Percentiles rank a stretch among this genome's conserved stretches.
Evolutionary conservation across 192 early-diverging fungal genomes (phyloP).

Genomic region (Podila horticola): DNA sequence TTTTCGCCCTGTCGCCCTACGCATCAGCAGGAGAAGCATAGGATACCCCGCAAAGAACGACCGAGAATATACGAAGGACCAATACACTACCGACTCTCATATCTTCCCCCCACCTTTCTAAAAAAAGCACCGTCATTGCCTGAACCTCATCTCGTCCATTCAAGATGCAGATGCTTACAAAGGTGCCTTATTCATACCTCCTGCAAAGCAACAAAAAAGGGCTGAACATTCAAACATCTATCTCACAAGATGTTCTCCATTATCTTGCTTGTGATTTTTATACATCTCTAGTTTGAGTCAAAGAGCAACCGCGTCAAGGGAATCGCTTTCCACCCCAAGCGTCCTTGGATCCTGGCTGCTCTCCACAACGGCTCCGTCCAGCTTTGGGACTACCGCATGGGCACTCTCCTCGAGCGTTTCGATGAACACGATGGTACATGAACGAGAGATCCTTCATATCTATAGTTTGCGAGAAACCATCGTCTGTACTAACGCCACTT

Average conservation of each 20-base stretch:
- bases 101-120: neutral
- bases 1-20: neutral
- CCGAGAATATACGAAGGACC: neutral
- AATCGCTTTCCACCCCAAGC: conserved; percentile 93
- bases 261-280: neutral
- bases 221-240: too few species aligned
- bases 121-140: neutral
- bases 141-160: neutral
- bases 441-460: conserved; percentile 77
- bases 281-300: conserved; percentile 84
- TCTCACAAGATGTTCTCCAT: neutral
- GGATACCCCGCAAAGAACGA: too few species aligned
- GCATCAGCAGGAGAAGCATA: neutral
- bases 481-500: conserved; percentile 90
- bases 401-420: conserved; percentile 93
- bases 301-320: conserved; percentile 98
- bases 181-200: conserved; percentile 52
- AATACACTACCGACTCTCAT: neutral
- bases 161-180: conserved; percentile 81
- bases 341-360: conserved; percentile 96
- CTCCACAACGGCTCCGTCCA: conserved; percentile 97
- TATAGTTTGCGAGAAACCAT: too few species aligned
- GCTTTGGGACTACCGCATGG: conserved; percentile 99
- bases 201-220: neutral
- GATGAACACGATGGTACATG: conserved; percentile 95